Conservation (phyloP, 176 grass and related monocot species). For the Oryza nivara region DNA sequence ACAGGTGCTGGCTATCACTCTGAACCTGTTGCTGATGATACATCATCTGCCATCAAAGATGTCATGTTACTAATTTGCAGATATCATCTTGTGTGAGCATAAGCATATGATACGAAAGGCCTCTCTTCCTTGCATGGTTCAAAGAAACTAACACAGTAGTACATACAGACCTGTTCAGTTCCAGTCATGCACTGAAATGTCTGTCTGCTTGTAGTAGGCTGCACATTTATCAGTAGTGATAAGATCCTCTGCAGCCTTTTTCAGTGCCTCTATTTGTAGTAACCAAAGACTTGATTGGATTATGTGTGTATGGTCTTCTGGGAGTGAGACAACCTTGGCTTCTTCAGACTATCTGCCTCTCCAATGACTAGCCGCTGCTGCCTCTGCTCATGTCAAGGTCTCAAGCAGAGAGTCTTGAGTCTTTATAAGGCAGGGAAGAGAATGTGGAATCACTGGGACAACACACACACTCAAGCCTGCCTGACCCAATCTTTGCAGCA, state of each 20-base stretch:
- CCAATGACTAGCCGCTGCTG: neutral
- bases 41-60: constrained; percentile 80
- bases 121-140: constrained; percentile 7
- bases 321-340: constrained; percentile 51
- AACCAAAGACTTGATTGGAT: constrained; percentile 48
- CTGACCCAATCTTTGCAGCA: constrained; percentile 61
- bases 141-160: constrained; percentile 26
- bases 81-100: neutral
- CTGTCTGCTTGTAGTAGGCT: constrained; percentile 43
- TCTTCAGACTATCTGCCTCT: constrained; percentile 30
- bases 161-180: constrained; percentile 42
- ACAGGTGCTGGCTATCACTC: constrained; percentile 54
- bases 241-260: constrained; percentile 47
- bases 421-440: constrained; percentile 59
- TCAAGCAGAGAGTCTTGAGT: neutral
- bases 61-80: constrained; percentile 22
- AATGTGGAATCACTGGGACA: constrained; percentile 65
- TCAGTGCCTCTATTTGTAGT: constrained; percentile 53
- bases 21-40: constrained; percentile 69
- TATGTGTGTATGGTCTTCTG: constrained; percentile 17
- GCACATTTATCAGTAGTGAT: constrained; percentile 48
- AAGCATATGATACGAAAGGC: neutral
- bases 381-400: constrained; percentile 31
- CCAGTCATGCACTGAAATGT: constrained; percentile 49
- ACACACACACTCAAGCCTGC: constrained; percentile 43